A percentile compares a stretch with the other conserved stretches of the same genome.
phyloP scores from a whole-genome alignment of 495 filamentous ascomycete genomes.

The Neurospora sp. region DNA sequence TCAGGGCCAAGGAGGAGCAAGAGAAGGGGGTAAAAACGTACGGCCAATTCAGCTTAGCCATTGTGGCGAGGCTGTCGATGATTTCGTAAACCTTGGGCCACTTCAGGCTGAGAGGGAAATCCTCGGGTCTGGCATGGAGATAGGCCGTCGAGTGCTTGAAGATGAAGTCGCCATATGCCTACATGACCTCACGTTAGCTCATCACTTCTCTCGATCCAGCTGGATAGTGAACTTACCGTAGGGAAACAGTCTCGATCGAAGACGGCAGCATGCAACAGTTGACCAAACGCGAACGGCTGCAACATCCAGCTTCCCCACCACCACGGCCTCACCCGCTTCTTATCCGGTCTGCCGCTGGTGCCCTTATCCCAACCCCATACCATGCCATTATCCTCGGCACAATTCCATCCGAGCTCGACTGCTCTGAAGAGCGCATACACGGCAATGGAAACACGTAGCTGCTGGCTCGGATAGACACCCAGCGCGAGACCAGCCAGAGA shows the following conservation, averaged over 20 bases:
- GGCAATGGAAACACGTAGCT: conserved; percentile 66
- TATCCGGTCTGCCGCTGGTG: conserved; percentile 21
- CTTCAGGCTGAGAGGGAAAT: conserved; percentile 50
- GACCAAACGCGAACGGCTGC: conserved; percentile 83
- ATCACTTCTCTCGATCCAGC: not conserved
- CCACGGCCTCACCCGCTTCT: conserved; percentile 46
- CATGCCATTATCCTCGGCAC: conserved; percentile 68
- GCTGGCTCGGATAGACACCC: conserved; percentile 64
- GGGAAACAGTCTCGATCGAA: conserved; percentile 91
- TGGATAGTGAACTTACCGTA: conserved; percentile 15
- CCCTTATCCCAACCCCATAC: conserved; percentile 48
- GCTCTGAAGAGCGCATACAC: conserved; percentile 72
- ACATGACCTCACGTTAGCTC: not conserved
- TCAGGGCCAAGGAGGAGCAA: conserved; percentile 1
- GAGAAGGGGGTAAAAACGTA: conserved; percentile 32
- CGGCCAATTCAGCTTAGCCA: conserved; percentile 79
- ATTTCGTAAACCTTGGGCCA: conserved; percentile 75
- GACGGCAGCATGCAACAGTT: conserved; percentile 82
- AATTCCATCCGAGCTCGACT: conserved; percentile 80
- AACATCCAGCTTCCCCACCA: conserved; percentile 98
- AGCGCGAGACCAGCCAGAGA: conserved; percentile 75
- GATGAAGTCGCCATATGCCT: conserved; percentile 61
- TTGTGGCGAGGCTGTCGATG: conserved; percentile 68
- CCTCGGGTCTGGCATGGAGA: conserved; percentile 59
- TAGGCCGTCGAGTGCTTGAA: conserved; percentile 67